Evolutionary conservation across 345 rosid species (phyloP).

Genomic region (Eutrema yunnanense): DNA sequence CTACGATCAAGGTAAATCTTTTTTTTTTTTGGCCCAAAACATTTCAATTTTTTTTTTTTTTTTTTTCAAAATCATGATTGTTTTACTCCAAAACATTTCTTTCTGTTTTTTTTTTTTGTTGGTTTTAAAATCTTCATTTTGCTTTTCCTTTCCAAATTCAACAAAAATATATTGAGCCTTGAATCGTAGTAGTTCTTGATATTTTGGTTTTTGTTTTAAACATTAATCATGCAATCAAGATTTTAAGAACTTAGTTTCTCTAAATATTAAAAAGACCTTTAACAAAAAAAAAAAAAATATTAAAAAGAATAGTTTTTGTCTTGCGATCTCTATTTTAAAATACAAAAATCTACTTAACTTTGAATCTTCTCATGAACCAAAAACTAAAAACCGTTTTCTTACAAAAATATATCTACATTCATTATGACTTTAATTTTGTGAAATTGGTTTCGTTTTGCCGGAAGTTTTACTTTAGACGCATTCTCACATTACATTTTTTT

Average conservation of each 20-base stretch:
- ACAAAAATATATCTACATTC: not conserved
- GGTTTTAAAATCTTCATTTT: not conserved
- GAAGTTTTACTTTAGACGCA: not conserved
- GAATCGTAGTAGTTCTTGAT: not conserved
- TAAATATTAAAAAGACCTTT: not conserved
- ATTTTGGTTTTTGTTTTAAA: not conserved
- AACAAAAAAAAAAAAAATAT: too few relatives aligned
- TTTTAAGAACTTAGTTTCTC: not conserved
- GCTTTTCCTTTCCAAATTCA: not conserved
- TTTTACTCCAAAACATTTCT: not conserved
- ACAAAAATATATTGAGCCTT: not conserved
- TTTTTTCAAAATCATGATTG: not conserved
- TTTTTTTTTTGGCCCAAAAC: not conserved
- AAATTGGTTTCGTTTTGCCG: not conserved
- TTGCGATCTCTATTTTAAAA: not conserved
- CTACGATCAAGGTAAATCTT: conserved; percentile 35
- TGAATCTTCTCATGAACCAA: too few relatives aligned
- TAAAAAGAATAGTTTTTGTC: not conserved
- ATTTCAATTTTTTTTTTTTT: not conserved
- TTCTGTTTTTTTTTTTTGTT: not conserved
- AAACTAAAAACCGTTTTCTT: too few relatives aligned
- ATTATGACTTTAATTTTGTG: not conserved
- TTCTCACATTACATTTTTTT: not conserved
- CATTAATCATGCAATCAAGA: not conserved
- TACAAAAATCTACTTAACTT: not conserved